Percentiles rank a stretch among this genome's conserved stretches.
Conservation (phyloP, 2,329 filamentous ascomycete species). For the Pseudogymnoascus sp. region DNA sequence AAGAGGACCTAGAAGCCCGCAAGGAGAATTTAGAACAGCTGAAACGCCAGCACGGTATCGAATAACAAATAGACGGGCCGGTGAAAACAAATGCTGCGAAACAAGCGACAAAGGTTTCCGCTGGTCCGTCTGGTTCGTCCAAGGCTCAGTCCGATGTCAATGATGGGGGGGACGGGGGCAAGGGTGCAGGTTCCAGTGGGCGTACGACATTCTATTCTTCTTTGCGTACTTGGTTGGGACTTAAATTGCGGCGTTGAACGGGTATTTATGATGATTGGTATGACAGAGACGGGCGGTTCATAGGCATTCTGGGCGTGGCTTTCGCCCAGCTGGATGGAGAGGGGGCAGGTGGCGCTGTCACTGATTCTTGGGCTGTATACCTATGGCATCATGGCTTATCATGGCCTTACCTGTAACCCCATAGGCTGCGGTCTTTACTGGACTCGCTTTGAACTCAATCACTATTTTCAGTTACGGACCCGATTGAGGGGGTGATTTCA, state of each 20-base stretch:
- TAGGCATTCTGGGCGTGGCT: constrained; percentile 1
- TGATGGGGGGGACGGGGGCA: constrained; percentile 17
- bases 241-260: constrained; percentile 12
- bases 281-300: constrained; percentile 6
- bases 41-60: constrained; percentile 96
- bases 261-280: constrained; percentile 13
- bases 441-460: constrained; percentile 9
- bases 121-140: constrained; percentile 48
- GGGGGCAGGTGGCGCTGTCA: constrained; percentile 7
- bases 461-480: background rate
- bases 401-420: constrained; percentile 9
- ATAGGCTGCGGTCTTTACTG: constrained; percentile 9
- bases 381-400: constrained; percentile 3
- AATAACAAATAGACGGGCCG: constrained; percentile 79
- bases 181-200: constrained; percentile 18
- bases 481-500: background rate
- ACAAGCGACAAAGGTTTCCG: constrained; percentile 10
- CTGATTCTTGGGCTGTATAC: constrained; percentile 6
- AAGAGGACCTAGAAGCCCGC: constrained; percentile 87
- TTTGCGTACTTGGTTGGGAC: constrained; percentile 18
- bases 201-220: constrained; percentile 25
- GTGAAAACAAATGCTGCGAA: constrained; percentile 32
- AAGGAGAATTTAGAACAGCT: constrained; percentile 96
- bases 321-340: constrained; percentile 3
- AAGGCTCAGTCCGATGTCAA: constrained; percentile 21